Conservation (phyloP, 768 basidiomycete species). For the Pulveroboletus ravenelii region DNA sequence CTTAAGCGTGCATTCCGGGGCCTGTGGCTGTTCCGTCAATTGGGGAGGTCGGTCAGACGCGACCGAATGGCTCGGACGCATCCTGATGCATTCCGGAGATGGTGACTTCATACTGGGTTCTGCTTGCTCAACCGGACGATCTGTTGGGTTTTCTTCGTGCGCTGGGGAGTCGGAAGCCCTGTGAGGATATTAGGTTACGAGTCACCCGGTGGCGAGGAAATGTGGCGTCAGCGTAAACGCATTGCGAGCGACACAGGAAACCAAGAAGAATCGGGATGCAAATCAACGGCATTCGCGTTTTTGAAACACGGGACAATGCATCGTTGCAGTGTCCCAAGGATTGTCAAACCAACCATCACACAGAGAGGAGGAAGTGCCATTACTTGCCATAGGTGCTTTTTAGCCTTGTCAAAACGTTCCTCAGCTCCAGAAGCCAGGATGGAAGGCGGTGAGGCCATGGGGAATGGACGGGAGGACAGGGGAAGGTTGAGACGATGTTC, state of each 20-base stretch:
- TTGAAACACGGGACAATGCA: conserved; percentile 10
- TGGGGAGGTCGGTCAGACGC: conserved; percentile 17
- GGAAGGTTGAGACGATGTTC: conserved; percentile 22
- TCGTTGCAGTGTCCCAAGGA: conserved; percentile 10
- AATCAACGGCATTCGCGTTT: conserved; percentile 14
- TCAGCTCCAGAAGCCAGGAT: conserved; percentile 18
- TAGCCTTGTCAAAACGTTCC: conserved; percentile 34
- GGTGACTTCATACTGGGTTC: conserved; percentile 14
- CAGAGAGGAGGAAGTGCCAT: conserved; percentile 2
- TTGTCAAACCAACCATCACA: conserved; percentile 2
- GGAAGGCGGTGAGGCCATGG: conserved; percentile 26
- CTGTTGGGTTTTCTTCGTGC: conserved; percentile 18
- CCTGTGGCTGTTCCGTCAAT: conserved; percentile 17
- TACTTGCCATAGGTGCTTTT: conserved; percentile 34
- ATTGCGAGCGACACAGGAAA: conserved; percentile 21
- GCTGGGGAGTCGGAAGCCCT: conserved; percentile 31
- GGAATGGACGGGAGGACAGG: conserved; percentile 15
- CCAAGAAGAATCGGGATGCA: conserved; percentile 7
- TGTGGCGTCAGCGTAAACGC: conserved; percentile 32
- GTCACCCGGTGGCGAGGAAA: conserved; percentile 15
- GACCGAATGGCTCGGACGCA: conserved; percentile 16
- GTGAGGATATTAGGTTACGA: conserved; percentile 16
- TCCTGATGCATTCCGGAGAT: conserved; percentile 22
- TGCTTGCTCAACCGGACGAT: conserved; percentile 11
- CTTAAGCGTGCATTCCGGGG: conserved; percentile 20